A percentile compares a stretch with the other conserved stretches of the same genome.
phyloP scores from a whole-genome alignment of 495 filamentous ascomycete species.

The Penicillium tannophilum region DNA sequence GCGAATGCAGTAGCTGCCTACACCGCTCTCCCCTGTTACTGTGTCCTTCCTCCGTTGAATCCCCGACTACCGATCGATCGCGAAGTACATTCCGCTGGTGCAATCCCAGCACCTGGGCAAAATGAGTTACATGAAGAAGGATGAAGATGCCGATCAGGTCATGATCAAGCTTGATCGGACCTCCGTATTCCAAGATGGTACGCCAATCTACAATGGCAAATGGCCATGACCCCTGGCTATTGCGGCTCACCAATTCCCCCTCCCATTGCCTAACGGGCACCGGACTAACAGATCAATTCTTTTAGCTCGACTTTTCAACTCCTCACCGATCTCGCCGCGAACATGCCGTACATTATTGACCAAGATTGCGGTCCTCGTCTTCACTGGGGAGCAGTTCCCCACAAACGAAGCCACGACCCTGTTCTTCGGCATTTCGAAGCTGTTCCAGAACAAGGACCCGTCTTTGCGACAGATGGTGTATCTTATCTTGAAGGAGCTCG shows the following conservation, averaged over 20 bases:
- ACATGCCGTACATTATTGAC: constrained; percentile 94
- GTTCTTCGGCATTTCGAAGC: constrained; percentile 99
- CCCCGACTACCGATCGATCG: constrained; percentile 21
- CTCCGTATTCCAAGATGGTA: constrained; percentile 98
- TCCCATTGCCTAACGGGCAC: constrained; percentile 6
- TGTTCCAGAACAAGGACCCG: constrained; percentile 99
- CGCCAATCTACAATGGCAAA: constrained; percentile 28
- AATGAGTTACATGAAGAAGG: constrained; percentile 98
- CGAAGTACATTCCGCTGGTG: constrained; percentile 36
- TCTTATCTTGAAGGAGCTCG: constrained; percentile 94
- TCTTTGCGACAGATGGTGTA: constrained; percentile 99
- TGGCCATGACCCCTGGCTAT: constrained; percentile 22
- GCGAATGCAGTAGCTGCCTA: constrained; percentile 31
- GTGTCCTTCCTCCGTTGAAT: constrained; percentile 32
- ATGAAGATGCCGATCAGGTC: constrained; percentile 91
- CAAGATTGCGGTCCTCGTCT: constrained; percentile 94
- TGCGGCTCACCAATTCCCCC: constrained; percentile 16
- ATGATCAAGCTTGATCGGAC: constrained; percentile 97
- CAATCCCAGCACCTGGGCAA: constrained; percentile 42
- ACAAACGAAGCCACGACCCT: constrained; percentile 96
- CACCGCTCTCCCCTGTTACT: constrained; percentile 37
- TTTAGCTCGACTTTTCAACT: constrained; percentile 94
- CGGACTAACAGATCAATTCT: constrained; percentile 25
- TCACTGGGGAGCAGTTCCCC: constrained; percentile 96
- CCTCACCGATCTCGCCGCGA: constrained; percentile 90